Evolutionary conservation across 2,329 filamentous ascomycete genomes (phyloP).

Genomic region (Coniochaeta ligniaria): DNA sequence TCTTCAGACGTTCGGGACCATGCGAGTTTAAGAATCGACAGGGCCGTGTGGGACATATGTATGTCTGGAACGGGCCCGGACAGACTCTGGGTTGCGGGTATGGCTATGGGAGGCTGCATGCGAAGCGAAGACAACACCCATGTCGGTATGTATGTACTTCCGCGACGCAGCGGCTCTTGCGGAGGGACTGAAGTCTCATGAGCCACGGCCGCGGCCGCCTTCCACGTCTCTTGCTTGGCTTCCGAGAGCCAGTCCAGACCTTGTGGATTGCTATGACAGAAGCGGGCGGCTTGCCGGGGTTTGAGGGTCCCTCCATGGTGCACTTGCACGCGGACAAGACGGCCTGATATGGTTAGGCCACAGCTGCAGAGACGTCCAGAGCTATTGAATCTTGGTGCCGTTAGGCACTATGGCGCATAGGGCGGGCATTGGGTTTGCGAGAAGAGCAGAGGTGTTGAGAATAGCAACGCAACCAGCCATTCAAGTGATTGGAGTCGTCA

Average conservation of each 20-base stretch:
- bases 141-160: neutral
- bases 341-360: neutral
- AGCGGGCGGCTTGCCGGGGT: neutral
- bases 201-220: neutral
- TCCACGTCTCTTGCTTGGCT: neutral
- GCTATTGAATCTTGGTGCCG: conserved; percentile 1
- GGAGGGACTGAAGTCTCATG: neutral
- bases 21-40: conserved; percentile 35
- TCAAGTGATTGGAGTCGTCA: neutral
- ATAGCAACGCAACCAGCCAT: neutral
- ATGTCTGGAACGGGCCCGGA: conserved; percentile 2
- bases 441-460: neutral
- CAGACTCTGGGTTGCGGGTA: neutral
- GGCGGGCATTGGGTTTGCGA: conserved; percentile 1
- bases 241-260: neutral
- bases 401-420: neutral
- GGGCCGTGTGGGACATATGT: conserved; percentile 15
- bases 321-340: neutral
- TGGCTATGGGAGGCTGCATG: neutral
- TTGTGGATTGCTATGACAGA: neutral
- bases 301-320: too few species aligned
- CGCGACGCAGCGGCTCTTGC: neutral
- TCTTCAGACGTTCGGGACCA: conserved; percentile 28
- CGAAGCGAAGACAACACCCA: neutral
- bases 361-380: neutral